Percentiles rank a stretch among this genome's conserved stretches.
These are phyloP conservation scores for Citrus australasica DNA, from an alignment of 345 rosid genomes.

Conservation along the genomic window DNA sequence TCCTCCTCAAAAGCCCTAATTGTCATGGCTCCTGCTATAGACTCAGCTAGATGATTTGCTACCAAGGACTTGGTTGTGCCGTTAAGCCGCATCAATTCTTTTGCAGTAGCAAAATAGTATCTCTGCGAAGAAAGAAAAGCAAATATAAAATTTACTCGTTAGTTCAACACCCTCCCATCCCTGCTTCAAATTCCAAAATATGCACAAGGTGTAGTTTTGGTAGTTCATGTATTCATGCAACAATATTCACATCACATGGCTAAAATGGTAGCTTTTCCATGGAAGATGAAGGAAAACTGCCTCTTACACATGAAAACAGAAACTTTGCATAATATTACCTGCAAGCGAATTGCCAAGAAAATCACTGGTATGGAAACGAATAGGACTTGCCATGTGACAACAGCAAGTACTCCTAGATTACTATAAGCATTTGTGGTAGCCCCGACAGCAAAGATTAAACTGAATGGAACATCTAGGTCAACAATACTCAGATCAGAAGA, in stretches of 20 bases:
- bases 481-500: conserved; percentile 86
- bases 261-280: not conserved
- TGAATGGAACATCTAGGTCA: conserved; percentile 82
- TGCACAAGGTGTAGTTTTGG: not conserved
- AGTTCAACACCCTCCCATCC: not conserved
- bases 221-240: not conserved
- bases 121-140: conserved; percentile 33
- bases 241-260: not conserved
- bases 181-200: not conserved
- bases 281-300: not conserved
- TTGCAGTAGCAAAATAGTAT: conserved; percentile 77
- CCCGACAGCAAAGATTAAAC: conserved; percentile 58
- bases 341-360: conserved; percentile 61
- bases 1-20: conserved; percentile 90
- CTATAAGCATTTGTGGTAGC: conserved; percentile 55
- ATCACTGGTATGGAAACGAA: conserved; percentile 74
- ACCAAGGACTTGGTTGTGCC: conserved; percentile 90
- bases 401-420: conserved; percentile 77
- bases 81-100: conserved; percentile 86
- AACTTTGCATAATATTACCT: conserved; percentile 40
- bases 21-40: conserved; percentile 83
- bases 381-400: conserved; percentile 90
- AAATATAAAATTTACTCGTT: not conserved
- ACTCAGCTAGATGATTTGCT: conserved; percentile 94
- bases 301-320: not conserved